Base-by-base conservation (phyloP, 2,329 filamentous ascomycete species). In the Tolypocladium ophioglossoides region DNA sequence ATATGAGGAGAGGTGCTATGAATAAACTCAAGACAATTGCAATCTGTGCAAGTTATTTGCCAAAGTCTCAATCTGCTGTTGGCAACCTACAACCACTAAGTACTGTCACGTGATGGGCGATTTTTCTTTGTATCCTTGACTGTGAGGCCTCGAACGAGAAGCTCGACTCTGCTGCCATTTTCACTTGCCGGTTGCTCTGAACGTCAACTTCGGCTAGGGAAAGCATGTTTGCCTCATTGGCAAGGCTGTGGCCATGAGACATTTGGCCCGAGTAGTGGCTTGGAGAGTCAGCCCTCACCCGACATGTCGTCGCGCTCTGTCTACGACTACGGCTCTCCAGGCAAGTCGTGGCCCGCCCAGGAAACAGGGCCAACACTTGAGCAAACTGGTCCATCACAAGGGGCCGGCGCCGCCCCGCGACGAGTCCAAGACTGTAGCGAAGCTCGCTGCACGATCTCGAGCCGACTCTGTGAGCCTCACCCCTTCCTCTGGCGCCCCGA, bases 181-280 rank as follows among this genome's bases (percentile, higher is more conserved):
- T 46, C 7, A 3, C 9, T 2, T n/a, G n/a, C n/a, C n/a, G n/a
- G 27, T 5, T 48, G 18, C 18, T 12, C 7, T 34, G 18, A 20
- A 9, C 18, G 4, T 32, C 6, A 3, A 11, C 2, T 20, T 20
- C 30, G 1, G 27, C 10, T 27, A 4, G 44, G 27, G 27, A 34
- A 52, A 55, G 55, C 56, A 56, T 52, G 52, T 7, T 54, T 48
- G 44, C 2, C 49, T n/a, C 18, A 11, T 18, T 37, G 35, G 32
- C 8, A 50, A 32, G 39, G 32, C 59, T 30, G 51, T 57, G 52
- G 63, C 57, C 57, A 70, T 70, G 68, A 69, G 61, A 56, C 56
- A 62, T 54, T 48, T 64, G 58, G 58, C 63, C 57, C 65, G 61
- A 54, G 54, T 59, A 40, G 61, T 60, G 59, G 62, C 58, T 56